Conservation (phyloP, 495 filamentous ascomycete species). For the Apodospora peruviana region DNA sequence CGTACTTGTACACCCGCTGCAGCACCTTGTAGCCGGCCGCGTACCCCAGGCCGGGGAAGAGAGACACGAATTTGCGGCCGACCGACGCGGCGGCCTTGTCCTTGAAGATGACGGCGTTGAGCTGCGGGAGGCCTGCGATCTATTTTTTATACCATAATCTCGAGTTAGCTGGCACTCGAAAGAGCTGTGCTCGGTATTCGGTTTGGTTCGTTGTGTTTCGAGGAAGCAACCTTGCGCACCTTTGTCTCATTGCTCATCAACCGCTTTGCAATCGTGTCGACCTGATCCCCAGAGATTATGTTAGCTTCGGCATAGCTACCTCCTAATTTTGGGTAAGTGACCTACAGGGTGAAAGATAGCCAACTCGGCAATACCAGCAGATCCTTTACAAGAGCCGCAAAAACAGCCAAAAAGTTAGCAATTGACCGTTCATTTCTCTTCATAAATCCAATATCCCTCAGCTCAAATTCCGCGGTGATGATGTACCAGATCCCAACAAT, state of each 20-base stretch:
- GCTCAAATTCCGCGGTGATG: neutral
- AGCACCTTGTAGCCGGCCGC: constrained; percentile 97
- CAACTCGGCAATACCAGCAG: constrained; percentile 92
- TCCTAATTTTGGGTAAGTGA: constrained; percentile 9
- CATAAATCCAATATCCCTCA: neutral
- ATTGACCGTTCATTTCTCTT: no score
- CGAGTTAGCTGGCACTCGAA: no score
- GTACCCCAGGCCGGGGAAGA: constrained; percentile 96
- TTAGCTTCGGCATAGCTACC: neutral
- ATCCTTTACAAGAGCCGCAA: constrained; percentile 48
- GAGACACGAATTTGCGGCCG: constrained; percentile 79
- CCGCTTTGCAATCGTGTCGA: constrained; percentile 97
- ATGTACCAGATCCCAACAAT: constrained; percentile 83
- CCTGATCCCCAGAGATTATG: constrained; percentile 46
- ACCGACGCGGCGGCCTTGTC: constrained; percentile 69
- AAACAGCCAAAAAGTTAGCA: neutral
- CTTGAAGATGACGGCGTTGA: constrained; percentile 92
- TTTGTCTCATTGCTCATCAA: constrained; percentile 96
- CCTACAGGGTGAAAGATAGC: constrained; percentile 93
- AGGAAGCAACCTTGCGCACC: no score
- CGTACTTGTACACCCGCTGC: constrained; percentile 98
- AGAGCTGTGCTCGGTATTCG: no score
- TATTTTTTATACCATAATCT: no score
- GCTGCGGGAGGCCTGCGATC: constrained; percentile 54
- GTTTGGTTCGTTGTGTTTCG: no score